A percentile compares a stretch with the other conserved stretches of the same genome.
phyloP scores from a whole-genome alignment of 2,329 filamentous ascomycete species.

The Purpureocillium takamizusanense region DNA sequence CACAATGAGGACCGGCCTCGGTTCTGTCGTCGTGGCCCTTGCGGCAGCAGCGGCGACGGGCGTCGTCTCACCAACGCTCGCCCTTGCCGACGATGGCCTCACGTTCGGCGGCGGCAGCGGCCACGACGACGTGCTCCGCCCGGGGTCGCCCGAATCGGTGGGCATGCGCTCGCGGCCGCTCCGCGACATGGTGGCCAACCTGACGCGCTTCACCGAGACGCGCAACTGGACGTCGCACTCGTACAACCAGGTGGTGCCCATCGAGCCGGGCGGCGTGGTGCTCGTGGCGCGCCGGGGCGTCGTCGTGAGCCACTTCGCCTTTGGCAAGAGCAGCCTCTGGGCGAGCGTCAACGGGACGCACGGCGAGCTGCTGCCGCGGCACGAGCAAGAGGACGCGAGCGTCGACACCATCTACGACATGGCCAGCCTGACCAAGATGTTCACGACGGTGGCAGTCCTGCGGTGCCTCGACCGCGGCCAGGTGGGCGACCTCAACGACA shows the following conservation, averaged over 20 bases:
- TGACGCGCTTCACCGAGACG: slow-evolving; percentile 11
- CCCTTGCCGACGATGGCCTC: no score
- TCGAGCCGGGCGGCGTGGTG: slow-evolving; percentile 15
- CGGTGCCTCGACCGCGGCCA: slow-evolving; percentile 17
- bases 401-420: slow-evolving; percentile 27
- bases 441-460: slow-evolving; percentile 22
- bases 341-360: slow-evolving; percentile 21
- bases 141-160: slow-evolving; percentile 11
- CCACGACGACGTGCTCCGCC: slow-evolving; percentile 4
- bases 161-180: slow-evolving; percentile 19
- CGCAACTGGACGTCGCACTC: slow-evolving; percentile 1
- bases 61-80: no score
- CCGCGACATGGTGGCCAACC: slow-evolving; percentile 12
- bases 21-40: no score
- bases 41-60: no score
- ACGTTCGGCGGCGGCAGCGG: not conserved
- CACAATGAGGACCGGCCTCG: no score
- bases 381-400: slow-evolving; percentile 16
- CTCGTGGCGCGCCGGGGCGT: slow-evolving; percentile 12
- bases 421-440: slow-evolving; percentile 27
- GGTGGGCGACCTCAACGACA: slow-evolving; percentile 13
- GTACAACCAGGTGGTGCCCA: slow-evolving; percentile 7
- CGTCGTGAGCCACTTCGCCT: slow-evolving; percentile 16
- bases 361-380: slow-evolving; percentile 15
- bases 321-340: slow-evolving; percentile 16